A percentile compares a stretch with the other conserved stretches of the same genome.
These are phyloP conservation scores for Talaromyces sp. DNA, from an alignment of 2,329 filamentous ascomycete genomes.

Conservation along the genomic window DNA sequence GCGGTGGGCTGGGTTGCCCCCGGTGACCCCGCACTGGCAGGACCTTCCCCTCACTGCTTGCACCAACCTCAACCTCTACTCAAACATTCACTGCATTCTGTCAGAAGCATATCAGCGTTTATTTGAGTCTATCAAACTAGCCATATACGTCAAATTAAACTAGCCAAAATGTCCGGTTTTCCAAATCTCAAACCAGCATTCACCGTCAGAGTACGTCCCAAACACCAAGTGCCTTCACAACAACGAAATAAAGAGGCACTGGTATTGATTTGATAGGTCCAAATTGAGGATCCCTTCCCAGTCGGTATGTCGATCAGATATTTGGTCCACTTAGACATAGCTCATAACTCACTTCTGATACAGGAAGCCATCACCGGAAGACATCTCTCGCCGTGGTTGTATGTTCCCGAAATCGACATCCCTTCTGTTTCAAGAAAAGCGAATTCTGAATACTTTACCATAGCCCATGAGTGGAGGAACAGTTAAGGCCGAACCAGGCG, in stretches of 20 bases:
- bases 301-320: neutral
- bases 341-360: neutral
- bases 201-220: slow-evolving; percentile 27
- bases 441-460: neutral
- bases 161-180: slow-evolving; percentile 27
- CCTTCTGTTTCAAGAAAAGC: neutral
- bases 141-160: neutral
- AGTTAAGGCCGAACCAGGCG: slow-evolving; percentile 29
- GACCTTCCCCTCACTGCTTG: neutral
- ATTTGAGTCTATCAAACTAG: neutral
- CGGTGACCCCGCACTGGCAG: neutral
- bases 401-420: slow-evolving; percentile 10
- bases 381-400: slow-evolving; percentile 33
- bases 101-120: neutral
- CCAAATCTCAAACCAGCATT: slow-evolving; percentile 36
- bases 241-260: neutral
- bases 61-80: neutral
- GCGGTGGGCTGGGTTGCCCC: neutral
- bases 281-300: neutral
- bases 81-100: neutral
- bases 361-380: slow-evolving; percentile 32
- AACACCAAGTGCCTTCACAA: neutral
- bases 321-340: neutral
- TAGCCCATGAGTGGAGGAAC: slow-evolving; percentile 34
- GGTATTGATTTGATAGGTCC: neutral